phyloP scores from a whole-genome alignment of 495 filamentous ascomycete genomes.

The Trichoderma reesei region DNA sequence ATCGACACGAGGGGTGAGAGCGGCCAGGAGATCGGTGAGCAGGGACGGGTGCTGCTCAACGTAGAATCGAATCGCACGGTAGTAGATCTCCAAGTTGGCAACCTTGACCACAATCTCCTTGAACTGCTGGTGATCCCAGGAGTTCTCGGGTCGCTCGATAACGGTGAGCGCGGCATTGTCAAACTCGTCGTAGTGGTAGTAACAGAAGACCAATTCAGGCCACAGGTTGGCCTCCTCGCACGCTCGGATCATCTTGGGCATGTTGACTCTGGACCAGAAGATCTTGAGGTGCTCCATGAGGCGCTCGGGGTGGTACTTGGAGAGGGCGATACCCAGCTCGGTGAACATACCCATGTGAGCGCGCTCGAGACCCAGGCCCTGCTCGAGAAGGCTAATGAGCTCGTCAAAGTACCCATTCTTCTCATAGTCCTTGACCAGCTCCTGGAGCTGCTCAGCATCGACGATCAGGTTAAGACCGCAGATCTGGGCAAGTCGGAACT shows the following conservation, averaged over 20 bases:
- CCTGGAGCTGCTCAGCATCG: conserved; percentile 90
- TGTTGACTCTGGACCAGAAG: conserved; percentile 98
- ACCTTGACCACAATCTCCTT: conserved; percentile 99
- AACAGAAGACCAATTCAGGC: conserved; percentile 97
- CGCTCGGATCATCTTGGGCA: conserved; percentile 93
- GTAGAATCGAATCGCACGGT: conserved; percentile 96
- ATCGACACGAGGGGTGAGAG: conserved; percentile 84
- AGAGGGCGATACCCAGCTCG: conserved; percentile 84
- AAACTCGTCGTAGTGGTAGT: conserved; percentile 98
- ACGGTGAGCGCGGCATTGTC: conserved; percentile 97
- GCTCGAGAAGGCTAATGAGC: conserved; percentile 87
- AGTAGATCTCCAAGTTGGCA: conserved; percentile 97
- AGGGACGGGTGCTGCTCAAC: conserved; percentile 92
- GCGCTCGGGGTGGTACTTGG: conserved; percentile 92
- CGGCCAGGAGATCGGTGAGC: conserved; percentile 89
- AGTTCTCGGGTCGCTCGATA: conserved; percentile 97
- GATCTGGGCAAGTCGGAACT: conserved; percentile 98
- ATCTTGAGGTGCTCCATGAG: conserved; percentile 98
- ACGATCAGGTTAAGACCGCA: conserved; percentile 98
- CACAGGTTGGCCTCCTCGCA: conserved; percentile 94
- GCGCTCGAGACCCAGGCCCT: conserved; percentile 88
- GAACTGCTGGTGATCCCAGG: conserved; percentile 99
- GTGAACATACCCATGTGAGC: conserved; percentile 87
- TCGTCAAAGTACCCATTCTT: conserved; percentile 96
- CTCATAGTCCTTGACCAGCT: conserved; percentile 94